Conservation (phyloP, 2,329 filamentous ascomycete species). For the Aspergillus sojae region DNA sequence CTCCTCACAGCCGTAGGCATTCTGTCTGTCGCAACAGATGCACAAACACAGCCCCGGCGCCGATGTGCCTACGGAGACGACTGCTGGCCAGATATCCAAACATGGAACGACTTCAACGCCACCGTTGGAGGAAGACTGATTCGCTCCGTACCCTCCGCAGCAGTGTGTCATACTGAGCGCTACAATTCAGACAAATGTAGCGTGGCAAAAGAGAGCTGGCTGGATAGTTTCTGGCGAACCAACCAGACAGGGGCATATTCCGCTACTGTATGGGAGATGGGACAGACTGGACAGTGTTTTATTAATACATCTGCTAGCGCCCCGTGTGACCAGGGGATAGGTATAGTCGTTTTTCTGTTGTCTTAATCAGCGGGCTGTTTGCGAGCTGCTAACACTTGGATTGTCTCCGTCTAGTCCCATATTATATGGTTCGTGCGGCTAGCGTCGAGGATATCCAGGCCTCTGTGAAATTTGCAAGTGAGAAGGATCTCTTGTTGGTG, state of each 20-base stretch:
- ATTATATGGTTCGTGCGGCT: not conserved
- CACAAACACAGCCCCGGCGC: not conserved
- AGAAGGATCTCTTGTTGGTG: constrained; percentile 2
- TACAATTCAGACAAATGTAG: constrained; percentile 1
- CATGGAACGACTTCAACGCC: constrained; percentile 10
- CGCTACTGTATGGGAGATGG: constrained; percentile 6
- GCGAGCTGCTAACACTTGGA: not conserved
- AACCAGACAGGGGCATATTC: constrained; percentile 4
- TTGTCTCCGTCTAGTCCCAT: not conserved
- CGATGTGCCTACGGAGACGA: not conserved
- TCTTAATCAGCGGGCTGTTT: not conserved
- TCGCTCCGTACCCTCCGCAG: constrained; percentile 1
- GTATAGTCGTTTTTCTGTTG: not conserved
- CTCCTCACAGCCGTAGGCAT: not conserved
- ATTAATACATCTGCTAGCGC: not conserved
- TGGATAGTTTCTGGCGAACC: constrained; percentile 7
- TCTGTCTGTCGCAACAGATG: not conserved
- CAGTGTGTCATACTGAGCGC: constrained; percentile 6
- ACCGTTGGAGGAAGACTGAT: constrained; percentile 5
- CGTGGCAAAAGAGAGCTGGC: not conserved
- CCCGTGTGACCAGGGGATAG: constrained; percentile 3
- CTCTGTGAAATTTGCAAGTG: constrained; percentile 2
- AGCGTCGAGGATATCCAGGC: constrained; percentile 2
- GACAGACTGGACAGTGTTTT: constrained; percentile 2
- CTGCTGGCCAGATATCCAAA: constrained; percentile 3